Evolutionary conservation across 495 filamentous ascomycete genomes (phyloP).

Genomic region (Lineolata rhizophorae): DNA sequence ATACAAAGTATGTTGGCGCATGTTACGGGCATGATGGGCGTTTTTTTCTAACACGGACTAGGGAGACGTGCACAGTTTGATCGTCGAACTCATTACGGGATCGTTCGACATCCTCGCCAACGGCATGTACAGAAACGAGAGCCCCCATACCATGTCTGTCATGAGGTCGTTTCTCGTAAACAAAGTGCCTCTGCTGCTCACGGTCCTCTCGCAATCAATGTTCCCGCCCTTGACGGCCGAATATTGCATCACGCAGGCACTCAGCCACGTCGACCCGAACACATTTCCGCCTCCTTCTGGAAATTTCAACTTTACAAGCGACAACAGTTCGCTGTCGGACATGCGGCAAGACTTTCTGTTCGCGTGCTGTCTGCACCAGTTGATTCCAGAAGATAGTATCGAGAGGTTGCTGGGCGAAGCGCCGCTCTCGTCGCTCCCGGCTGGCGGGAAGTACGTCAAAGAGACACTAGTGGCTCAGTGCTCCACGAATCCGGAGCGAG

Average conservation of each 20-base stretch:
- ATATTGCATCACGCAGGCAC: constrained; percentile 57
- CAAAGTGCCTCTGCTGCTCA: constrained; percentile 65
- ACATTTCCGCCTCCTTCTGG: constrained; percentile 54
- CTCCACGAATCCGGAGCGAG: constrained; percentile 41
- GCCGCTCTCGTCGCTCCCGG: constrained; percentile 60
- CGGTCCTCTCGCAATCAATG: constrained; percentile 32
- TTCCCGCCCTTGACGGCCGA: constrained; percentile 50
- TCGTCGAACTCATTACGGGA: constrained; percentile 58
- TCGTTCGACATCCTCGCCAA: constrained; percentile 80
- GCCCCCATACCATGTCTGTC: constrained; percentile 45
- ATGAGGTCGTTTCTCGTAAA: constrained; percentile 84
- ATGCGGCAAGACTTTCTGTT: constrained; percentile 85
- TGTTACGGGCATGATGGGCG: background rate
- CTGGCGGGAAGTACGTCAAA: constrained; percentile 50
- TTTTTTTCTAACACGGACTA: constrained; percentile 14
- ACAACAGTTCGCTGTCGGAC: constrained; percentile 50
- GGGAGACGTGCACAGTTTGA: constrained; percentile 51
- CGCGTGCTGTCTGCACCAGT: constrained; percentile 64
- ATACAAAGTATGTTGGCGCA: constrained; percentile 36
- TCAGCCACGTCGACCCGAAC: constrained; percentile 53
- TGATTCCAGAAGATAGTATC: constrained; percentile 59
- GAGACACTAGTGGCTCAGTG: constrained; percentile 57
- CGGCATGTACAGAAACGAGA: constrained; percentile 59
- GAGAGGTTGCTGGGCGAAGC: constrained; percentile 67
- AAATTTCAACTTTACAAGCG: constrained; percentile 46